Percentiles rank a stretch among this genome's conserved stretches.
phyloP scores from a whole-genome alignment of 805 yeast genomes.

The Clavispora santaluciae region DNA sequence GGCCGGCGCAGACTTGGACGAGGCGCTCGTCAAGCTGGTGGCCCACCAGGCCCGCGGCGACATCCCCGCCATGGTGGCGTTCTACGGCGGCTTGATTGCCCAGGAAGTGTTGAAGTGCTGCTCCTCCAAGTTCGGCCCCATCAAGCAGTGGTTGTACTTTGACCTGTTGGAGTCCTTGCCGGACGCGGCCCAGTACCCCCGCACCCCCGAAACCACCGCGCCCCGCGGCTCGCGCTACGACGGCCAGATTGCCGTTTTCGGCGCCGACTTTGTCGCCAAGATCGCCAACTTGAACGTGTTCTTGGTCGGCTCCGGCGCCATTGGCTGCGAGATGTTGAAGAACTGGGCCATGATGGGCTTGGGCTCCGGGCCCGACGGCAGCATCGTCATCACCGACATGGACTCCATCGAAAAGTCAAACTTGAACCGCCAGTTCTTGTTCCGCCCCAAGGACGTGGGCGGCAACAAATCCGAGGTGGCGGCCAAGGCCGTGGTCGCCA shows the following conservation, averaged over 20 bases:
- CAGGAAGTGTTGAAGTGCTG: slow-evolving; percentile 95
- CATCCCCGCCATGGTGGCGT: slow-evolving; percentile 82
- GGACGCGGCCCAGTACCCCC: slow-evolving; percentile 45
- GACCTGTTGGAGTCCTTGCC: slow-evolving; percentile 94
- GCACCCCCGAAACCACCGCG: slow-evolving; percentile 66
- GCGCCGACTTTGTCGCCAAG: slow-evolving; percentile 66
- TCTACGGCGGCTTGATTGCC: slow-evolving; percentile 90
- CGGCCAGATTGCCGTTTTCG: slow-evolving; percentile 93
- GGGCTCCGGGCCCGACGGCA: slow-evolving; percentile 87
- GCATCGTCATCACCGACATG: slow-evolving; percentile 82
- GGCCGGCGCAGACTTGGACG: slow-evolving; percentile 54
- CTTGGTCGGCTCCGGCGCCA: slow-evolving; percentile 96
- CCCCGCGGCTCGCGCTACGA: slow-evolving; percentile 85
- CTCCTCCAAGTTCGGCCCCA: slow-evolving; percentile 92
- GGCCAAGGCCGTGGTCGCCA: slow-evolving; percentile 70
- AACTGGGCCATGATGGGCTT: slow-evolving; percentile 97
- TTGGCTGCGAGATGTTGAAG: slow-evolving; percentile 97
- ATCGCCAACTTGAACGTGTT: slow-evolving; percentile 78
- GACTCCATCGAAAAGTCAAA: slow-evolving; percentile 95
- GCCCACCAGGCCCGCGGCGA: slow-evolving; percentile 89
- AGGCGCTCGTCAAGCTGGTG: slow-evolving; percentile 62
- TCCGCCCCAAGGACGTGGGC: slow-evolving; percentile 94
- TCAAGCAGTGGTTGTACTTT: slow-evolving; percentile 87
- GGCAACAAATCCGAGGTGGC: slow-evolving; percentile 87
- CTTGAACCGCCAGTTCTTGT: slow-evolving; percentile 92